phyloP scores from a whole-genome alignment of 2,329 filamentous ascomycete species.

The Fusarium vanettenii region DNA sequence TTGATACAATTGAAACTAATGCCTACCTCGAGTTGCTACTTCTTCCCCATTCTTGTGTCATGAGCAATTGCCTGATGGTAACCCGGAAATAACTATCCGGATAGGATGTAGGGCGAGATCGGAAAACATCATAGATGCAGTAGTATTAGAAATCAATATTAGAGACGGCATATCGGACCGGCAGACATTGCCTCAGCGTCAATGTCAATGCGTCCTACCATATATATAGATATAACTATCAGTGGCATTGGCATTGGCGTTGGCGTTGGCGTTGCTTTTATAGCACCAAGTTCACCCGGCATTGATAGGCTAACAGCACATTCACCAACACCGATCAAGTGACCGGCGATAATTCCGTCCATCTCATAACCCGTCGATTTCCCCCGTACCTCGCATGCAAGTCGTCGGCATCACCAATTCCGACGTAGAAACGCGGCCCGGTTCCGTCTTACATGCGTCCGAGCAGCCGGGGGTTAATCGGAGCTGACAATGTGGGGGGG shows the following conservation, averaged over 20 bases:
- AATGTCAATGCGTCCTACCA: background rate
- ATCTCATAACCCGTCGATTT: background rate
- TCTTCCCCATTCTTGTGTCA: background rate
- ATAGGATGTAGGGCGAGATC: background rate
- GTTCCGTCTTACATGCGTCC: conserved; percentile 29
- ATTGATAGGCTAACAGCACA: background rate
- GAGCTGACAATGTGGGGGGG: conserved; percentile 22
- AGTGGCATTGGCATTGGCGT: background rate
- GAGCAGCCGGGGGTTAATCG: conserved; percentile 15
- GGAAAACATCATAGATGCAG: background rate
- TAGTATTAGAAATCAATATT: background rate
- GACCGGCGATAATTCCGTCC: background rate
- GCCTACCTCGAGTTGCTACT: background rate
- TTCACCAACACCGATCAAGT: background rate
- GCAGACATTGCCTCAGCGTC: background rate
- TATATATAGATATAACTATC: background rate
- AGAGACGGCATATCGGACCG: background rate
- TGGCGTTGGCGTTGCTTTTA: background rate
- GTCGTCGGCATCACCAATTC: background rate
- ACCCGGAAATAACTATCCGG: background rate
- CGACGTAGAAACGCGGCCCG: conserved; percentile 11
- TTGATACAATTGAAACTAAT: background rate
- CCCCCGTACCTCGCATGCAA: background rate
- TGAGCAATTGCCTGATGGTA: background rate
- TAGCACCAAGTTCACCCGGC: background rate